Evolutionary conservation across 1,284 basidiomycete genomes (phyloP), one percentile per base, ranked within the genome.

Genomic region (Omphalotus olearius): DNA sequence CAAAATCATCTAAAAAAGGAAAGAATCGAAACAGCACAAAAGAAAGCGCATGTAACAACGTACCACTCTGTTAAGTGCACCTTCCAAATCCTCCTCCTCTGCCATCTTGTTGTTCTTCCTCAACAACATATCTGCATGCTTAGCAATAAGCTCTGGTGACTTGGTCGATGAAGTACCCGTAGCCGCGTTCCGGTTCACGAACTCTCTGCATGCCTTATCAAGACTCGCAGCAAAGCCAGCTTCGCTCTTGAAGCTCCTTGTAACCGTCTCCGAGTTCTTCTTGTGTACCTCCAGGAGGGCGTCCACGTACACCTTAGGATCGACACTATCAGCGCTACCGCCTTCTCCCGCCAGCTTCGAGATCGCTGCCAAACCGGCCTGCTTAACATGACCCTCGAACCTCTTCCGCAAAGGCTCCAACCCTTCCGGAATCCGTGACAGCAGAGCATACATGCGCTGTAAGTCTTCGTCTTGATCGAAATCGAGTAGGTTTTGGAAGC

Each of bases 71-170:
- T 93, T 91, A 44, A 99, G 71, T 6, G 92, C 90, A 47, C 87
- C 82, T 69, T 98, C 96, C 7, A 99, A 74, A 62, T 95, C 90
- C 45, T 83, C 83, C 60, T 98, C 95, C 65, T 96, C 93, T 2
- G 91, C 86, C 74, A 92, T 80, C 78, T 98, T 98, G 78, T 98
- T 98, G 72, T 83, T 95, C 81, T 98, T 98, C 59, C 91, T 83
- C 56, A 99, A 71, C 41, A 99, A 70, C 64, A 88, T 84, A 68
- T 99, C 96, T 20, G 92, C 86, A 62, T 98, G 93, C 70, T 91
- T 94, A 25, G 96, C 95, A 45, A 99, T 80, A 50, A 99, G 73
- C 65, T 99, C 97, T 2, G 97, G 96, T 2, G 91, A 95, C 68
- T 91, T 93, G 13, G 87, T 88, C 0, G 87, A 84, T 2, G 88